These are phyloP conservation scores for Phanerochaete sordida DNA, from an alignment of 768 basidiomycete genomes.

Conservation along the genomic window DNA sequence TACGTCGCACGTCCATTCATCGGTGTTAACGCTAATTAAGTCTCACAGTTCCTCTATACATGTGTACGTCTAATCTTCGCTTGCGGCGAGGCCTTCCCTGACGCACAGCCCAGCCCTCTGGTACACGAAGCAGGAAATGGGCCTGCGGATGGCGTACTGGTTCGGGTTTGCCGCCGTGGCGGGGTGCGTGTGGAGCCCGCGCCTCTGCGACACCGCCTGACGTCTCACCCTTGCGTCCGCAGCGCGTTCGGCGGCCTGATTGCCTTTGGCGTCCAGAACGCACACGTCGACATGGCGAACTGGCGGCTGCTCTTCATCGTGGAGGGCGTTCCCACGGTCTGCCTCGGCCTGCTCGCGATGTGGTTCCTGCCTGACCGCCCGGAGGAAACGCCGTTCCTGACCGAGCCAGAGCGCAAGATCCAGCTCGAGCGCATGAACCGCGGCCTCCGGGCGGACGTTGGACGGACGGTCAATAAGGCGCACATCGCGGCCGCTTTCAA, in stretches of 20 bases:
- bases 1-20: not conserved
- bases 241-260: conserved; percentile 78
- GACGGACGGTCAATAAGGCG: conserved; percentile 61
- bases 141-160: conserved; percentile 75
- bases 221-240: not conserved
- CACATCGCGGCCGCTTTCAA: conserved; percentile 60
- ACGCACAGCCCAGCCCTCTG: conserved; percentile 53
- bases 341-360: conserved; percentile 56
- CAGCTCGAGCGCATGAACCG: conserved; percentile 68
- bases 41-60: conserved; percentile 57
- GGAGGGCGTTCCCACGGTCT: conserved; percentile 67
- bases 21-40: not conserved
- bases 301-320: conserved; percentile 73
- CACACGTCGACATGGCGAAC: conserved; percentile 41
- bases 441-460: conserved; percentile 60
- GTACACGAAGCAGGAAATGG: conserved; percentile 73
- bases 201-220: too few relatives aligned
- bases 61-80: conserved; percentile 45
- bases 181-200: conserved; percentile 31
- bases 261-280: conserved; percentile 75
- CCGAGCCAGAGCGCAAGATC: conserved; percentile 46
- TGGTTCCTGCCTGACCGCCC: conserved; percentile 67
- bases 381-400: conserved; percentile 62
- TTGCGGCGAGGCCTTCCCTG: not conserved
- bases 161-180: conserved; percentile 83